Percentiles rank a stretch among this genome's conserved stretches.
Conservation (phyloP, 352 stramenopile genomes). For the Salisapilia sapeloensis region DNA sequence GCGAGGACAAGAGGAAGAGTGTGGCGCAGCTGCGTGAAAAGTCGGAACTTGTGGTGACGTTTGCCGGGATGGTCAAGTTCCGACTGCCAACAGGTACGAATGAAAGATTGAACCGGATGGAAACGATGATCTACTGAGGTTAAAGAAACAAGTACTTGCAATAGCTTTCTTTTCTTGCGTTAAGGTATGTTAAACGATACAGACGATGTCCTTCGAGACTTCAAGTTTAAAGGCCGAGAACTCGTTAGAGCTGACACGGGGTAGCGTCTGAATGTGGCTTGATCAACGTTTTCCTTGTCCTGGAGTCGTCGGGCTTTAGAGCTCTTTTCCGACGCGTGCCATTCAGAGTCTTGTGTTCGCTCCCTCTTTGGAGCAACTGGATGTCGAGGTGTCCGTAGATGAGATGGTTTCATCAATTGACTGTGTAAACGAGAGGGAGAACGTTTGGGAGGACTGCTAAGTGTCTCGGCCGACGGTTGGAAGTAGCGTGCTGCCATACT, state of each 20-base stretch:
- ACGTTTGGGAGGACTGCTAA: neutral
- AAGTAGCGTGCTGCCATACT: neutral
- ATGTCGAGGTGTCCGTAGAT: too few relatives aligned
- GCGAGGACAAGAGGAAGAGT: slow-evolving; percentile 24
- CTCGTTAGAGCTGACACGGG: neutral
- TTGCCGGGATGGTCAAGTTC: slow-evolving; percentile 82
- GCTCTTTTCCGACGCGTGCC: too few relatives aligned
- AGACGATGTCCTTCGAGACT: slow-evolving; percentile 2
- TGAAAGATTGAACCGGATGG: slow-evolving; percentile 74
- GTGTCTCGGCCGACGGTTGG: slow-evolving; percentile 1
- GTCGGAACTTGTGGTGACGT: slow-evolving; percentile 71
- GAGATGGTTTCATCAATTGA: too few relatives aligned
- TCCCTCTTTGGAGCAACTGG: too few relatives aligned
- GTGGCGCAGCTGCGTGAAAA: slow-evolving; percentile 45
- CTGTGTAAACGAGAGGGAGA: slow-evolving; percentile 6
- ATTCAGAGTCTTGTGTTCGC: too few relatives aligned
- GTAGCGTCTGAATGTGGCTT: neutral
- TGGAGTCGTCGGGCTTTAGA: slow-evolving; percentile 4
- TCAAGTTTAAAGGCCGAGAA: neutral
- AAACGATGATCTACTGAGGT: slow-evolving; percentile 75
- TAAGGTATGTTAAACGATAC: slow-evolving; percentile 2
- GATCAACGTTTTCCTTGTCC: neutral
- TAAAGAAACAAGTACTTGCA: too few relatives aligned
- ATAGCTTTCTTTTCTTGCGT: neutral
- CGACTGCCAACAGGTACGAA: slow-evolving; percentile 63